phyloP scores from a whole-genome alignment of 345 rosid species.

The Hirschfeldia incana region DNA sequence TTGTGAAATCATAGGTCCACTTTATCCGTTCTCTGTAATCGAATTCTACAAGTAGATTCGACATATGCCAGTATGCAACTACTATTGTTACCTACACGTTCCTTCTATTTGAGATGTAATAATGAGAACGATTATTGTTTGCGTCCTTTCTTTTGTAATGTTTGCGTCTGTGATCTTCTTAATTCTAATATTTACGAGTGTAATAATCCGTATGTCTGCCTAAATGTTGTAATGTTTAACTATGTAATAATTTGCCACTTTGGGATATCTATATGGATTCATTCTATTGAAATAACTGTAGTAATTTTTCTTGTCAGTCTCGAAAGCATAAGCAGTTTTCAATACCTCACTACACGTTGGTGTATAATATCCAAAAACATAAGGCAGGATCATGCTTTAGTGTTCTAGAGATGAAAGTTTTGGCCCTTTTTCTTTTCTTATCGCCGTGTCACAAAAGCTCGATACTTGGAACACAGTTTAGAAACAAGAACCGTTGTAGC shows the following conservation, averaged over 20 bases:
- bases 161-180: neutral
- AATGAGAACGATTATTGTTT: neutral
- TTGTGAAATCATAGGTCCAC: neutral
- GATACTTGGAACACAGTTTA: conserved; percentile 2
- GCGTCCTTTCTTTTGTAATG: neutral
- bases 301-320: no score
- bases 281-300: no score
- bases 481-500: neutral
- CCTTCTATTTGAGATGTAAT: neutral
- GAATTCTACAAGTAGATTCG: neutral
- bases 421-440: neutral
- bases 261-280: no score
- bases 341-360: no score
- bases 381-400: neutral
- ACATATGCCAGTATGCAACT: neutral
- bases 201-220: no score
- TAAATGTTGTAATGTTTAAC: neutral
- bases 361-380: neutral
- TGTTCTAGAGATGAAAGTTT: neutral
- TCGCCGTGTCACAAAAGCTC: conserved; percentile 8
- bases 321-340: no score
- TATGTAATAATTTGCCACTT: no score
- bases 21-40: neutral
- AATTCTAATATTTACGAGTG: no score
- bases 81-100: neutral